Evolutionary conservation across 2,329 filamentous ascomycete genomes (phyloP).

Genomic region (Penicillium sp.): DNA sequence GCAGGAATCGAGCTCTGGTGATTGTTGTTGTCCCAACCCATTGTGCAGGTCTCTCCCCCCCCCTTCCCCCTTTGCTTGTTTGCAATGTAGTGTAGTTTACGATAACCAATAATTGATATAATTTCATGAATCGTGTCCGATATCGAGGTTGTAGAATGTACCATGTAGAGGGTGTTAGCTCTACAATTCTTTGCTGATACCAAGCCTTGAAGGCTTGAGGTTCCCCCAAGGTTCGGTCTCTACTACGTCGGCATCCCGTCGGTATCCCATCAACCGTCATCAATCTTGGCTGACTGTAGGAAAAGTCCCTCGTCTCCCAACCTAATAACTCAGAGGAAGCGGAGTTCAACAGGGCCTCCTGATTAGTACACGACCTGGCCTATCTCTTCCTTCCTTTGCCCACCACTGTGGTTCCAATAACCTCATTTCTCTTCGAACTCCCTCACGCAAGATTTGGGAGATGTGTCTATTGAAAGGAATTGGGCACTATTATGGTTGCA

Average conservation of each 20-base stretch:
- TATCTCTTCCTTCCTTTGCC: background rate
- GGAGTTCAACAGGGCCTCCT: background rate
- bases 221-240: background rate
- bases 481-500: background rate
- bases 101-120: slow-evolving; percentile 13
- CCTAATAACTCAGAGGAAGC: background rate
- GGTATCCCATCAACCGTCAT: background rate
- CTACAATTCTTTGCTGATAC: background rate
- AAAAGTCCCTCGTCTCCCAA: background rate
- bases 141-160: background rate
- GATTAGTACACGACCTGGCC: background rate
- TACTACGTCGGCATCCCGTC: background rate
- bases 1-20: slow-evolving; percentile 8
- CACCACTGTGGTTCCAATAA: background rate
- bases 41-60: slow-evolving; percentile 6
- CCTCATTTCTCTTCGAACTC: slow-evolving; percentile 11
- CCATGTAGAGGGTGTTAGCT: background rate
- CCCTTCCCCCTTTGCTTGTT: background rate
- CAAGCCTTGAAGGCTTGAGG: background rate
- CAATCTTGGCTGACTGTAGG: background rate
- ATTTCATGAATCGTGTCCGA: background rate
- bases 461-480: background rate
- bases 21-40: background rate
- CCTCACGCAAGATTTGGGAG: background rate
- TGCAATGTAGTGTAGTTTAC: slow-evolving; percentile 28